phyloP scores from a whole-genome alignment of 2,329 filamentous ascomycete species.

The Claviceps quebecensis region DNA sequence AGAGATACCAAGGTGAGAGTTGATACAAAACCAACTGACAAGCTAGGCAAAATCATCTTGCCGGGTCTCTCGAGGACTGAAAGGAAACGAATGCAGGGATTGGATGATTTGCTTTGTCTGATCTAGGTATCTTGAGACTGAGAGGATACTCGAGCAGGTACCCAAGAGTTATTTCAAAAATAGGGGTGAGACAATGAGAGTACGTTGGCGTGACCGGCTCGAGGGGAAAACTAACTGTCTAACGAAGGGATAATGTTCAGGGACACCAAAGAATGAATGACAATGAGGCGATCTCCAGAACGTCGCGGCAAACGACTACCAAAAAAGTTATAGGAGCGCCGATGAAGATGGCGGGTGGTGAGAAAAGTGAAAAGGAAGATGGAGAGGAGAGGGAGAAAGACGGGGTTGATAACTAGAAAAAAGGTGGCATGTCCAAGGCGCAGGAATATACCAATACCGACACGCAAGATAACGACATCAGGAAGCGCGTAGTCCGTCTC shows the following conservation, averaged over 20 bases:
- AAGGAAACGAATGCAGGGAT: background rate
- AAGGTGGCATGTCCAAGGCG: background rate
- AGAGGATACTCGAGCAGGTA: background rate
- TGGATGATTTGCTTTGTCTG: background rate
- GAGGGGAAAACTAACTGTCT: background rate
- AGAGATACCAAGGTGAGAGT: background rate
- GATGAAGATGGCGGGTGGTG: background rate
- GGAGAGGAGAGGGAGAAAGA: background rate
- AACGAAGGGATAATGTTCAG: slow-evolving; percentile 3
- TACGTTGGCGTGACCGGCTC: background rate
- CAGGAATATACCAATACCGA: background rate
- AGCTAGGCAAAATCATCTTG: slow-evolving; percentile 1
- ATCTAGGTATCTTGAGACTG: background rate
- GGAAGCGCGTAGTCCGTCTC: background rate
- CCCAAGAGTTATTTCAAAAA: slow-evolving; percentile 1
- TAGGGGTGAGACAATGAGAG: background rate
- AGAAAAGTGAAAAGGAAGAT: background rate
- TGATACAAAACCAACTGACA: background rate
- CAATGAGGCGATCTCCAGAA: slow-evolving; percentile 2
- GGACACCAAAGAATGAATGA: slow-evolving; percentile 3
- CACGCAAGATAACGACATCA: background rate
- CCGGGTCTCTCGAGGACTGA: background rate
- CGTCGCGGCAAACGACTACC: background rate
- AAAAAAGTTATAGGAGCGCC: slow-evolving; percentile 1
- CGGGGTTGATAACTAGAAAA: slow-evolving; percentile 2